These are phyloP conservation scores for Castanea crenata DNA, from an alignment of 306 rosid species.

Conservation along the genomic window DNA sequence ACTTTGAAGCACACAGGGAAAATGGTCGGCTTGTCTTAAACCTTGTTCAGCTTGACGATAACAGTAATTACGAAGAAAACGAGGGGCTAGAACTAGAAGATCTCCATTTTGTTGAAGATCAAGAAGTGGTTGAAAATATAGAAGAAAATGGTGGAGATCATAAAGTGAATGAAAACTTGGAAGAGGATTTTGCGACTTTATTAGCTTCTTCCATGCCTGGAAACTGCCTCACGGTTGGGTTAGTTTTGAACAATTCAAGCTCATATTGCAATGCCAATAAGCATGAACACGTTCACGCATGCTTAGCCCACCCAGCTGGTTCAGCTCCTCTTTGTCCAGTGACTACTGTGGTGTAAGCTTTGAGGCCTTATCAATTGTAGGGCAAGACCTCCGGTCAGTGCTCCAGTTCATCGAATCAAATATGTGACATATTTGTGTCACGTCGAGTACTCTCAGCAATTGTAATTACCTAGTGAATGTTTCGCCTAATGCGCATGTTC, in stretches of 20 bases:
- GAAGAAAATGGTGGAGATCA: not conserved
- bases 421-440: too few relatives aligned
- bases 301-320: slow-evolving; percentile 22
- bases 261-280: slow-evolving; percentile 16
- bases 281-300: not conserved
- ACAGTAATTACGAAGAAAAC: not conserved
- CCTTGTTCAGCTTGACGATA: slow-evolving; percentile 16
- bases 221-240: not conserved
- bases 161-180: not conserved
- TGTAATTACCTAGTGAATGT: too few relatives aligned
- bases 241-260: not conserved
- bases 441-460: too few relatives aligned
- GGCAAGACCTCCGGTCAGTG: too few relatives aligned
- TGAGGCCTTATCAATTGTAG: not conserved
- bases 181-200: not conserved
- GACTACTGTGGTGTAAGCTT: slow-evolving; percentile 24
- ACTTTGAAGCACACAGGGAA: slow-evolving; percentile 37
- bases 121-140: not conserved
- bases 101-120: slow-evolving; percentile 7
- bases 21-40: slow-evolving; percentile 48
- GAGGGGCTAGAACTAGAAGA: not conserved
- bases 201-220: not conserved
- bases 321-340: slow-evolving; percentile 41
- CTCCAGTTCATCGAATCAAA: too few relatives aligned
- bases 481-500: too few relatives aligned